phyloP scores from a whole-genome alignment of 768 basidiomycete species.

The Thelephora aurantiotincta region DNA sequence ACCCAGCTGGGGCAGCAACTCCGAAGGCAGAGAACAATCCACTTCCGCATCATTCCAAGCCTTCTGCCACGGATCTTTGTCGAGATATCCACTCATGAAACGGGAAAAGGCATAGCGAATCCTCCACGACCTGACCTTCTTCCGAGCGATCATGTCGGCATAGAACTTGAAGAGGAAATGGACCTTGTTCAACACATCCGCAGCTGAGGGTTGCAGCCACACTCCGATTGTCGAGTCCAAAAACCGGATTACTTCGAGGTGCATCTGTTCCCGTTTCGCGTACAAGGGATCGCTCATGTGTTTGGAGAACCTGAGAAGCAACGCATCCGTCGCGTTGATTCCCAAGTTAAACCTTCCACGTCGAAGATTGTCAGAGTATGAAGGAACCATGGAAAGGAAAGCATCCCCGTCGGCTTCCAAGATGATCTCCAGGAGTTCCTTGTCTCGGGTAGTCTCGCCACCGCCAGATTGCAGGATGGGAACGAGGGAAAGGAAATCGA shows the following conservation, averaged over 20 bases:
- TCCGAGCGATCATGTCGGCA: slow-evolving; percentile 1
- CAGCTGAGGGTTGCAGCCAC: slow-evolving; percentile 31
- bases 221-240: slow-evolving; percentile 48
- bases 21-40: slow-evolving; percentile 22
- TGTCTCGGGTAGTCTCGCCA: slow-evolving; percentile 47
- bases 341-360: slow-evolving; percentile 40
- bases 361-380: slow-evolving; percentile 41
- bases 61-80: slow-evolving; percentile 36
- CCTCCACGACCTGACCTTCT: slow-evolving; percentile 44
- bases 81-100: slow-evolving; percentile 56
- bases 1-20: slow-evolving; percentile 36
- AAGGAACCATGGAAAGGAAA: slow-evolving; percentile 43
- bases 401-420: slow-evolving; percentile 33
- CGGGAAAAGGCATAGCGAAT: slow-evolving; percentile 47
- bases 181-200: slow-evolving; percentile 21
- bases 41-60: slow-evolving; percentile 16
- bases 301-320: slow-evolving; percentile 39
- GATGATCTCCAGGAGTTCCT: slow-evolving; percentile 40
- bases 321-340: slow-evolving; percentile 29
- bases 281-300: slow-evolving; percentile 42
- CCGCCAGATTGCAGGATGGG: slow-evolving; percentile 47
- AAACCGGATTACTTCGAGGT: slow-evolving; percentile 41
- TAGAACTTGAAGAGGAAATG: too few relatives aligned
- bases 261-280: slow-evolving; percentile 35
- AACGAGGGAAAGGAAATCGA: slow-evolving; percentile 46